Conservation (phyloP, 1,284 basidiomycete genomes). For the Sporisorium reilianum region DNA sequence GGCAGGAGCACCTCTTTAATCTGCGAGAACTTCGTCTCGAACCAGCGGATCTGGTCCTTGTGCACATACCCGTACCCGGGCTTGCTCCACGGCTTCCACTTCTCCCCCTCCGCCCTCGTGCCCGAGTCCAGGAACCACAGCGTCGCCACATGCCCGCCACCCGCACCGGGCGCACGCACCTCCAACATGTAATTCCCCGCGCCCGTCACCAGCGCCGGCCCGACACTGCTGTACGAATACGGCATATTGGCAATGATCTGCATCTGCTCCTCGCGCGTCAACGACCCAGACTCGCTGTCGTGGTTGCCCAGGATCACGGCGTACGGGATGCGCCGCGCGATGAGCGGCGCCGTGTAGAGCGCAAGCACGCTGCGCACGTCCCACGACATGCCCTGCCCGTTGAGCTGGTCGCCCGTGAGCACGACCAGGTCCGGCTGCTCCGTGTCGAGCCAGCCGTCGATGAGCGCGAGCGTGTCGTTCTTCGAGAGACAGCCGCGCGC, state of each 20-base stretch:
- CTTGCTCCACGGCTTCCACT: conserved; percentile 49
- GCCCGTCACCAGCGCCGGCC: conserved; percentile 79
- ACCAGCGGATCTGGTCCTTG: conserved; percentile 63
- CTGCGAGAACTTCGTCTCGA: conserved; percentile 27
- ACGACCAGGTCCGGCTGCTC: conserved; percentile 92
- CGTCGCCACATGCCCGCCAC: conserved; percentile 84
- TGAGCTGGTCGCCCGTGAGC: conserved; percentile 69
- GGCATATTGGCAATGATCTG: conserved; percentile 80
- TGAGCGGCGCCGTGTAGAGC: conserved; percentile 84
- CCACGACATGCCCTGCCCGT: conserved; percentile 83
- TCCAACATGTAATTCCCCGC: conserved; percentile 34
- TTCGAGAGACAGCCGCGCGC: conserved; percentile 42
- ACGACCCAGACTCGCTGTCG: conserved; percentile 57
- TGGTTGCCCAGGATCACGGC: conserved; percentile 91
- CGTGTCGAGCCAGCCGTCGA: conserved; percentile 72
- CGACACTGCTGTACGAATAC: conserved; percentile 82
- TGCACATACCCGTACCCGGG: conserved; percentile 59
- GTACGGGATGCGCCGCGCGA: conserved; percentile 84
- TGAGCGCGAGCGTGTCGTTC: conserved; percentile 52
- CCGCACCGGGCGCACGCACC: conserved; percentile 25
- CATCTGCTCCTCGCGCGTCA: conserved; percentile 73
- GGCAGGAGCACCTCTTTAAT: conserved; percentile 39
- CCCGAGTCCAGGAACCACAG: conserved; percentile 95
- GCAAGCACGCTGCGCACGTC: conserved; percentile 85
- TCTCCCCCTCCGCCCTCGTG: conserved; percentile 63